Conservation (phyloP, 2,329 filamentous ascomycete species). For the Aurifilum marmelostoma region DNA sequence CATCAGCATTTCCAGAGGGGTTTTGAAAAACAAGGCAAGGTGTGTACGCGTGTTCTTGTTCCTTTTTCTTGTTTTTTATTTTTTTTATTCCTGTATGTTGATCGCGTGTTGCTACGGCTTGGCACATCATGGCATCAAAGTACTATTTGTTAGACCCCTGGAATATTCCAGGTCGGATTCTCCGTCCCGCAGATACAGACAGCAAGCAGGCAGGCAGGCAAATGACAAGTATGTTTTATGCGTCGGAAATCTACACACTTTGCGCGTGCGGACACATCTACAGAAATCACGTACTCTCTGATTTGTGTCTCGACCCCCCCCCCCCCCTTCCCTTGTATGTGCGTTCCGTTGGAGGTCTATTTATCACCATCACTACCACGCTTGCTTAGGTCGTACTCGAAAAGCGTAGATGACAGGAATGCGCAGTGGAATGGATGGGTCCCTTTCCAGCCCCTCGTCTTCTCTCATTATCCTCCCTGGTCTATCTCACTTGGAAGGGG, state of each 20-base stretch:
- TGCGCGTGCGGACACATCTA: too few relatives aligned
- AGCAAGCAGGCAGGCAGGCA: not conserved
- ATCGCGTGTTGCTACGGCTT: not conserved
- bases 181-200: not conserved
- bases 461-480: not conserved
- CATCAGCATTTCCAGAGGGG: slow-evolving; percentile 3
- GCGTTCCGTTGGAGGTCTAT: too few relatives aligned
- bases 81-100: not conserved
- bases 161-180: not conserved
- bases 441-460: too few relatives aligned
- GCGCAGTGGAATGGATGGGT: too few relatives aligned
- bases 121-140: not conserved
- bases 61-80: not conserved
- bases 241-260: not conserved
- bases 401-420: too few relatives aligned
- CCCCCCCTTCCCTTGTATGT: too few relatives aligned
- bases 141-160: not conserved
- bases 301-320: too few relatives aligned
- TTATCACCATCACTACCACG: too few relatives aligned
- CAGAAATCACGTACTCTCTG: too few relatives aligned
- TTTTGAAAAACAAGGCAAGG: not conserved
- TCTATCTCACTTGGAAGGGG: not conserved
- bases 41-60: not conserved
- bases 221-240: not conserved
- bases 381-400: not conserved